phyloP scores from a whole-genome alignment of 2,329 filamentous ascomycete species.

The Aspergillus intermedius region DNA sequence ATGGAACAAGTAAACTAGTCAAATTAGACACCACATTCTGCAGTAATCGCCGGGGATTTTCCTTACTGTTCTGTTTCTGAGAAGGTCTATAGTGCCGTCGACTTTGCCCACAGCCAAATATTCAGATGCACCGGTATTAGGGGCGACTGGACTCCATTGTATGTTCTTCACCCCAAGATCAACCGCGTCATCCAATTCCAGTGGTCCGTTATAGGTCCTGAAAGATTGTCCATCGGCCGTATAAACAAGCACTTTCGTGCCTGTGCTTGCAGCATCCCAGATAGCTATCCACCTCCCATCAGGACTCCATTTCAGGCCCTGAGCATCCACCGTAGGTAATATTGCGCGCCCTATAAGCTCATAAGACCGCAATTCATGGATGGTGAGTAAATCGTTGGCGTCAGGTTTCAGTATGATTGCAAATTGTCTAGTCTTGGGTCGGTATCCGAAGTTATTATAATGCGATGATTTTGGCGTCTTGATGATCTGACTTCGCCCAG shows the following conservation, averaged over 20 bases:
- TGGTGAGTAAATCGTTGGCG: constrained; percentile 30
- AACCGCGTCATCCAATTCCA: constrained; percentile 29
- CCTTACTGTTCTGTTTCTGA: constrained; percentile 38
- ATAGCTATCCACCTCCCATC: constrained; percentile 55
- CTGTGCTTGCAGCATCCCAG: constrained; percentile 49
- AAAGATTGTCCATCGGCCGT: constrained; percentile 56
- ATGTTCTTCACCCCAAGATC: constrained; percentile 48
- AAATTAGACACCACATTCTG: constrained; percentile 1
- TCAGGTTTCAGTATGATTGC: constrained; percentile 37
- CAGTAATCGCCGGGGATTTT: background rate
- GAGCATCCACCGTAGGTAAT: constrained; percentile 50
- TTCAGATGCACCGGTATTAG: constrained; percentile 22
- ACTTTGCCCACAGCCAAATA: constrained; percentile 46
- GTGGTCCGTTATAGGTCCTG: constrained; percentile 43
- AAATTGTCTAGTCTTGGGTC: constrained; percentile 34
- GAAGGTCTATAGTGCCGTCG: constrained; percentile 45
- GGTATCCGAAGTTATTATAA: constrained; percentile 31
- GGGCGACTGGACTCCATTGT: constrained; percentile 45
- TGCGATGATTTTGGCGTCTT: constrained; percentile 36
- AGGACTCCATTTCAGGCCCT: constrained; percentile 53
- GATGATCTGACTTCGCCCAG: constrained; percentile 31
- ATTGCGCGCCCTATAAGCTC: constrained; percentile 27
- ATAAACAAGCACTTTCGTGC: constrained; percentile 48
- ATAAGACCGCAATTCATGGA: constrained; percentile 32
- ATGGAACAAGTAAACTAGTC: constrained; percentile 27